Conservation (phyloP, 2,329 filamentous ascomycete species). For the Rhynchosporium agropyri region DNA sequence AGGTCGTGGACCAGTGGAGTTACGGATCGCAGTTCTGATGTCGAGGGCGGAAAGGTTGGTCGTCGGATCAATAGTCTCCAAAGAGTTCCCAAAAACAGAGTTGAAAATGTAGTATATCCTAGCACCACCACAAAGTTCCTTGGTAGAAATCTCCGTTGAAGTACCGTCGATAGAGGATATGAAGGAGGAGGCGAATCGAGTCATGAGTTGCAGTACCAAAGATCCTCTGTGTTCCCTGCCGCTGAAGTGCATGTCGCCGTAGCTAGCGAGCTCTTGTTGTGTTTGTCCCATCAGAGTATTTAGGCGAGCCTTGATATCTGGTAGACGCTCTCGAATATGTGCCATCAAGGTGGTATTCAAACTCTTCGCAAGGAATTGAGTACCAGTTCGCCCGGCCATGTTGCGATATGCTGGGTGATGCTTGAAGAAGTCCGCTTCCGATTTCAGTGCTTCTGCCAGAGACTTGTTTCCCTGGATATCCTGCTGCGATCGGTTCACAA, state of each 20-base stretch:
- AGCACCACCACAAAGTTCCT: conserved; percentile 54
- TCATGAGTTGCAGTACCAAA: conserved; percentile 96
- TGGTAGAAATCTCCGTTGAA: conserved; percentile 97
- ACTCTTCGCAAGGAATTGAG: conserved; percentile 90
- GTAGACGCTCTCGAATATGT: conserved; percentile 92
- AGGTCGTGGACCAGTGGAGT: conserved; percentile 93
- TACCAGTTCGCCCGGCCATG: conserved; percentile 91
- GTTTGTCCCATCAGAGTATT: conserved; percentile 99
- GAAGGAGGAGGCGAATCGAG: conserved; percentile 94
- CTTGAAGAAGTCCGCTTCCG: conserved; percentile 93
- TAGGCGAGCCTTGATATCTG: conserved; percentile 95
- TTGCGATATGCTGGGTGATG: conserved; percentile 97
- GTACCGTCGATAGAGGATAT: conserved; percentile 99
- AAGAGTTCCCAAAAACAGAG: conserved; percentile 78
- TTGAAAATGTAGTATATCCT: conserved; percentile 44
- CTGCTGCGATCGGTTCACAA: conserved; percentile 97
- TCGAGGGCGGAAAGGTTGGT: conserved; percentile 92
- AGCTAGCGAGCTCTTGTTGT: conserved; percentile 96
- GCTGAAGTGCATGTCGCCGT: conserved; percentile 96
- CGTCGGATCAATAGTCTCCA: conserved; percentile 95
- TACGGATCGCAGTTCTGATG: conserved; percentile 95
- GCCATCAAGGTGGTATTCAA: conserved; percentile 94
- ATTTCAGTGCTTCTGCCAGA: conserved; percentile 86
- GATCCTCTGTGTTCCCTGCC: conserved; percentile 96
- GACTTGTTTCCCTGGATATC: conserved; percentile 96